Percentiles rank a stretch among this genome's conserved stretches.
Conservation (phyloP, 345 rosid species). For the Gossypium raimondii region DNA sequence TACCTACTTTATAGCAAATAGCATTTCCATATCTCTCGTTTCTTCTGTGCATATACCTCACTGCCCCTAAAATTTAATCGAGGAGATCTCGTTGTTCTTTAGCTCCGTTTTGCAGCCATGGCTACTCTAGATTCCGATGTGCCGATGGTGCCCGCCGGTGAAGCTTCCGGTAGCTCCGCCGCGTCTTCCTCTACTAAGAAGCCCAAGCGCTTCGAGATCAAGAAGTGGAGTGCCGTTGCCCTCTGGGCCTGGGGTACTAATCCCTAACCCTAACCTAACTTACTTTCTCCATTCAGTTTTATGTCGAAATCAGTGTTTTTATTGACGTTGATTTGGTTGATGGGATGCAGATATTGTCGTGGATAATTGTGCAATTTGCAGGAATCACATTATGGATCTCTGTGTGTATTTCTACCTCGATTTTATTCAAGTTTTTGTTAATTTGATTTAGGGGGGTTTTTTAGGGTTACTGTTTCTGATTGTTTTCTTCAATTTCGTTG, state of each 20-base stretch:
- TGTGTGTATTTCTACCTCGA: constrained; percentile 41
- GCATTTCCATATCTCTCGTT: neutral
- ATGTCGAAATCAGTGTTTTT: neutral
- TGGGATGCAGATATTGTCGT: constrained; percentile 73
- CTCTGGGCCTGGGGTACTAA: constrained; percentile 94
- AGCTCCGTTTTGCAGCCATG: constrained; percentile 27
- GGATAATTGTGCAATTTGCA: constrained; percentile 92
- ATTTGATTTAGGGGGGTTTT: neutral
- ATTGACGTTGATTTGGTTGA: constrained; percentile 6
- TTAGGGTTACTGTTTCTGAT: neutral
- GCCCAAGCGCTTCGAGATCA: constrained; percentile 80
- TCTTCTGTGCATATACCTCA: neutral
- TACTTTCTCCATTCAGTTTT: neutral
- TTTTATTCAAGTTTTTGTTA: neutral
- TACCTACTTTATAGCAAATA: neutral
- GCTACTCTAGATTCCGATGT: constrained; percentile 82
- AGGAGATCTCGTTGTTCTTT: neutral
- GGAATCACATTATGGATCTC: constrained; percentile 95
- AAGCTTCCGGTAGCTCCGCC: constrained; percentile 47
- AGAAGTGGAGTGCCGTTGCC: constrained; percentile 91
- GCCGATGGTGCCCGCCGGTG: constrained; percentile 71
- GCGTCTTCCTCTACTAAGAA: constrained; percentile 67
- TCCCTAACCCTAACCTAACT: constrained; percentile 19
- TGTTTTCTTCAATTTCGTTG: constrained; percentile 13
- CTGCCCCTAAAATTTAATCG: neutral